Percentiles rank a stretch among this genome's conserved stretches.
These are phyloP conservation scores for Fraxinus albicans DNA, from an alignment of 305 asterid genomes.

Conservation along the genomic window DNA sequence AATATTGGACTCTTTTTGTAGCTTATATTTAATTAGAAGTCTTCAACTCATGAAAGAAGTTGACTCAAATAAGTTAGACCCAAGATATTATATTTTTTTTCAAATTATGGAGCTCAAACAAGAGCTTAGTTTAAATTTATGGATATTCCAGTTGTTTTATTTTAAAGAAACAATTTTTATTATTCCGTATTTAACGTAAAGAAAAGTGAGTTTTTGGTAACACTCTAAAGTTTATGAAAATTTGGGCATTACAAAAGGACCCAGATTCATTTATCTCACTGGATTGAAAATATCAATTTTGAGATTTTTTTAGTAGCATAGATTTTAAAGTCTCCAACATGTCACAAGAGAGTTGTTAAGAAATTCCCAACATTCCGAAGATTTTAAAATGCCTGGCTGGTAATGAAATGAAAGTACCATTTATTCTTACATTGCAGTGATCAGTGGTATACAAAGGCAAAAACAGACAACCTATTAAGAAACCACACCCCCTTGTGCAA, in stretches of 20 bases:
- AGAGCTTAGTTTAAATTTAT: too few relatives aligned
- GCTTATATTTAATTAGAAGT: too few relatives aligned
- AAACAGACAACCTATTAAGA: not conserved
- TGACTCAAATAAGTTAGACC: too few relatives aligned
- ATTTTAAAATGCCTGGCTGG: not conserved
- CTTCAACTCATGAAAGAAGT: too few relatives aligned
- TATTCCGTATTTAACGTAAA: too few relatives aligned
- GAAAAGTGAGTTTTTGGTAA: too few relatives aligned
- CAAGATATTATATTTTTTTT: too few relatives aligned
- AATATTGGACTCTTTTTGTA: too few relatives aligned
- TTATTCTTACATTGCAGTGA: not conserved
- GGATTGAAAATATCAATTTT: not conserved
- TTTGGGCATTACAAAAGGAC: not conserved
- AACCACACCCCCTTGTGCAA: not conserved
- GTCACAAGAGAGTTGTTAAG: not conserved
- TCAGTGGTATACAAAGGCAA: not conserved
- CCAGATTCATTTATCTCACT: not conserved
- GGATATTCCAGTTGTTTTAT: too few relatives aligned
- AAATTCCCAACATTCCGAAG: not conserved
- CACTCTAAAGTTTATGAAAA: too few relatives aligned
- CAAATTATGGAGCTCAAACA: too few relatives aligned
- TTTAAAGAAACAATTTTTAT: too few relatives aligned
- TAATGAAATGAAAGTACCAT: not conserved
- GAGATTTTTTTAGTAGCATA: not conserved
- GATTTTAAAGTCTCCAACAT: not conserved